Conservation (phyloP, 2,329 filamentous ascomycete genomes). For the Colletotrichum sp. region DNA sequence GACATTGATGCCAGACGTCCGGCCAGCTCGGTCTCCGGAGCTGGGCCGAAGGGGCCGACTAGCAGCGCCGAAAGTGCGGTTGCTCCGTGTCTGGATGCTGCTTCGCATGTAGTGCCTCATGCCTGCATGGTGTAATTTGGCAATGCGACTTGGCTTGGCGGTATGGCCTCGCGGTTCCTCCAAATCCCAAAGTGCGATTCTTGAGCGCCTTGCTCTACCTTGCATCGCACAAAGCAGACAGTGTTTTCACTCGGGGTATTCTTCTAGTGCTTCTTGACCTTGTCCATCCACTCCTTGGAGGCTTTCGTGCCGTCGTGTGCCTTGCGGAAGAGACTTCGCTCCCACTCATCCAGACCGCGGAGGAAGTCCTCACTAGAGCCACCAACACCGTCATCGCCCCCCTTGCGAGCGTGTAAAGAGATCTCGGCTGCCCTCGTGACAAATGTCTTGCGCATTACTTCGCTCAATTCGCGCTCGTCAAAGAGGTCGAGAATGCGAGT, state of each 20-base stretch:
- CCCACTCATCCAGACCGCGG: slow-evolving; percentile 86
- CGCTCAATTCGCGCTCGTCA: slow-evolving; percentile 78
- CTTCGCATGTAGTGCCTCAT: not conserved
- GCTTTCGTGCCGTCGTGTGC: slow-evolving; percentile 77
- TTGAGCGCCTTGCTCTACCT: not conserved
- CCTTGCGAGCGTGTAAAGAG: slow-evolving; percentile 87
- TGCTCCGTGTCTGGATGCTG: not conserved
- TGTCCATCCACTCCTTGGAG: slow-evolving; percentile 73
- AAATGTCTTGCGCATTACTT: slow-evolving; percentile 79
- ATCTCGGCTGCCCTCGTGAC: slow-evolving; percentile 82
- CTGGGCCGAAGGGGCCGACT: not conserved
- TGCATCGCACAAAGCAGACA: not conserved
- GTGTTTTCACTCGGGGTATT: not conserved
- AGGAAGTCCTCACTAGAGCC: slow-evolving; percentile 81
- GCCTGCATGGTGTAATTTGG: not conserved
- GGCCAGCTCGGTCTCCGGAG: not conserved
- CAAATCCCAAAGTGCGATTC: rapidly evolving
- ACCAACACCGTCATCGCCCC: slow-evolving; percentile 66
- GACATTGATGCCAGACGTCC: not conserved
- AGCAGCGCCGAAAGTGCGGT: not conserved
- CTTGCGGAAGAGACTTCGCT: slow-evolving; percentile 76
- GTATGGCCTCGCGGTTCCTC: not conserved
- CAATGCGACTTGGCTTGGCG: not conserved
- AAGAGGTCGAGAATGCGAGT: slow-evolving; percentile 89
- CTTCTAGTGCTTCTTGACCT: slow-evolving; percentile 43